Conservation (phyloP, 441 rosid genomes). For the Raphanus hybrid region DNA sequence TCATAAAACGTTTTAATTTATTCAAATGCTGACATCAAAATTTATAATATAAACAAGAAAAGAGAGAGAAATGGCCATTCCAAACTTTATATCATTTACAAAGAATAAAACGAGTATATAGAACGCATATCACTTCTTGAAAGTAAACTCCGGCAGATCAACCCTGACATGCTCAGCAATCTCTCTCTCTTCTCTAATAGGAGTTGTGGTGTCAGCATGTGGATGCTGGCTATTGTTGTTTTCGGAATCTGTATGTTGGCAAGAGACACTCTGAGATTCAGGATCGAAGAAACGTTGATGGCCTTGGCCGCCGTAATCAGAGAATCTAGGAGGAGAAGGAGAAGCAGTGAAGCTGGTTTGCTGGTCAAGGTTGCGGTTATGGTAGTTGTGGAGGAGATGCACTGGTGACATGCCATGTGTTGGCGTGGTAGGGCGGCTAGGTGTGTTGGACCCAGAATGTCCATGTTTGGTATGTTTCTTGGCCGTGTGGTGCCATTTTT, state of each 20-base stretch:
- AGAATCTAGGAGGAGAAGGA: slow-evolving; percentile 50
- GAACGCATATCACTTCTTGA: slow-evolving; percentile 44
- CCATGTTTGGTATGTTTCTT: slow-evolving; percentile 71
- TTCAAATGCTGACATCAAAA: not conserved
- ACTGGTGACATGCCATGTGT: slow-evolving; percentile 76
- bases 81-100: slow-evolving; percentile 32
- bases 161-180: slow-evolving; percentile 45
- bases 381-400: slow-evolving; percentile 68
- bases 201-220: slow-evolving; percentile 26
- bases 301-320: slow-evolving; percentile 38
- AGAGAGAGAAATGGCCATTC: slow-evolving; percentile 11
- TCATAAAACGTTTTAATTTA: not conserved
- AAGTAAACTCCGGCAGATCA: slow-evolving; percentile 50
- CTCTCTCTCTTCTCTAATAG: slow-evolving; percentile 36
- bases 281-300: slow-evolving; percentile 38
- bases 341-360: slow-evolving; percentile 56
- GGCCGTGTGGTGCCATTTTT: slow-evolving; percentile 80
- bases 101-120: slow-evolving; percentile 18
- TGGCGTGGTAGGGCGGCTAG: slow-evolving; percentile 80
- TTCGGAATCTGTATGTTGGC: slow-evolving; percentile 43
- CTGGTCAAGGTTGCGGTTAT: slow-evolving; percentile 45
- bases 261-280: slow-evolving; percentile 43
- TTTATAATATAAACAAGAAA: not conserved
- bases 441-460: slow-evolving; percentile 62
- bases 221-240: slow-evolving; percentile 47